Base-by-base conservation (phyloP, 2,329 filamentous ascomycete species). In the Graphilbum ipis-grandicollis region DNA sequence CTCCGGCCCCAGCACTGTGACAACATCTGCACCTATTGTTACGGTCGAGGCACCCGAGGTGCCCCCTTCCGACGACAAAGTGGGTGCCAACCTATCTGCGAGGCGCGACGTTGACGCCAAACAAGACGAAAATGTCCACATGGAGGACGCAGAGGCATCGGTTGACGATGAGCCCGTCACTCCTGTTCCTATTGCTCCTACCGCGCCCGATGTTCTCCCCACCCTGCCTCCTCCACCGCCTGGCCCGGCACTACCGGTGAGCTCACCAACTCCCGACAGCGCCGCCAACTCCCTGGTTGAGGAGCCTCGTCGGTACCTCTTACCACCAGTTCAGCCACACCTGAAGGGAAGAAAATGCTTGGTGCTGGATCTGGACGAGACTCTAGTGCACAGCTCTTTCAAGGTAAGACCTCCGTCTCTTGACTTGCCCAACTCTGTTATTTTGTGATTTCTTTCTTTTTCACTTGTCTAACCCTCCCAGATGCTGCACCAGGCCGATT, bases 401-500 rank as follows among this genome's bases (percentile, higher is more conserved):
- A 98, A 98, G 72, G 88, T 92, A 58, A 47, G 63, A 23, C 21
- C 6, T n/a, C n/a, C 25, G 2, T n/a, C 18, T 22, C 25, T 28
- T 14, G 9, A 9, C 1, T 28, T 37, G 26, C 29, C 15, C n/a
- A n/a, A n/a, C n/a, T n/a, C n/a, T n/a, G n/a, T 17, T 5, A 9
- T 19, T 14, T 23, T 17, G 12, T 7, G 26, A 32, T 23, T 41
- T 46, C 19, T 41, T 43, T 21, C 9, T 31, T 26, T 32, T n/a
- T n/a, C n/a, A n/a, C n/a, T n/a, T n/a, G n/a, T 37, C 36, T 34
- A 33, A 23, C 21, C 21, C 10, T 4, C 3, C 17, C 51, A 96
- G 86, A 90, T 96, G 47, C 68, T 98, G 33, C 86, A 96, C 52
- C 88, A 96, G 65, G 90, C 90, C 40, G 90, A 98, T 58, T 96